Percentiles rank a stretch among this genome's conserved stretches.
Conservation (phyloP, 2,329 filamentous ascomycete species). For the Fusarium pseudograminearum region DNA sequence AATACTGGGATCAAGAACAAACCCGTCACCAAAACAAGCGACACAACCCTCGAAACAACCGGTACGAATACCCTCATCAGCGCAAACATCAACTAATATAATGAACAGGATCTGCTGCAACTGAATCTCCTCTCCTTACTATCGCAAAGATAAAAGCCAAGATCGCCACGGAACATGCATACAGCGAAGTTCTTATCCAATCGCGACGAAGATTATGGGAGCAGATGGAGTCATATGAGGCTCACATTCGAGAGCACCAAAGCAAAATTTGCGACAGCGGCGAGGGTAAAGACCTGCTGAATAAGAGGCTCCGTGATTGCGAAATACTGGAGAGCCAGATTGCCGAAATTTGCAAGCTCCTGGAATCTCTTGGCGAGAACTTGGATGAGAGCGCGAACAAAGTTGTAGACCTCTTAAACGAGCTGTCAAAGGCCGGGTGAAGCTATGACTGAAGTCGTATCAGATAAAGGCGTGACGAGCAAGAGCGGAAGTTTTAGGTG, state of each 20-base stretch:
- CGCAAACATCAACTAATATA: background rate
- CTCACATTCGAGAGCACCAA: background rate
- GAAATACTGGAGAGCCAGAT: background rate
- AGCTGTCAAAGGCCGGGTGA: background rate
- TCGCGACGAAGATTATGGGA: background rate
- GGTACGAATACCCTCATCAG: background rate
- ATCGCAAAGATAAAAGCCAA: background rate
- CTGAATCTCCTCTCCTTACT: background rate
- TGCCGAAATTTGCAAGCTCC: background rate
- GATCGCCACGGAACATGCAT: background rate
- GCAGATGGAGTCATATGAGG: background rate
- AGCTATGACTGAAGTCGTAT: background rate
- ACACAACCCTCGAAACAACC: background rate
- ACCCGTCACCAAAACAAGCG: background rate
- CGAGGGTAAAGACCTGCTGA: background rate
- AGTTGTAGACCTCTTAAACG: background rate
- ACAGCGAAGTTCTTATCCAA: background rate
- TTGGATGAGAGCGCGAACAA: background rate
- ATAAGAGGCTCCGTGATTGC: background rate
- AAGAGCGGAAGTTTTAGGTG: accelerated
- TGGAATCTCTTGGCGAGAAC: background rate
- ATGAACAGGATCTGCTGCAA: background rate
- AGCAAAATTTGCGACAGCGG: background rate
- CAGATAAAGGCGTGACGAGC: accelerated
- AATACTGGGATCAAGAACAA: background rate